A percentile compares a stretch with the other conserved stretches of the same genome.
These are phyloP conservation scores for Babesia gibsoni DNA, from an alignment of 169 alveolate genomes.

Conservation along the genomic window DNA sequence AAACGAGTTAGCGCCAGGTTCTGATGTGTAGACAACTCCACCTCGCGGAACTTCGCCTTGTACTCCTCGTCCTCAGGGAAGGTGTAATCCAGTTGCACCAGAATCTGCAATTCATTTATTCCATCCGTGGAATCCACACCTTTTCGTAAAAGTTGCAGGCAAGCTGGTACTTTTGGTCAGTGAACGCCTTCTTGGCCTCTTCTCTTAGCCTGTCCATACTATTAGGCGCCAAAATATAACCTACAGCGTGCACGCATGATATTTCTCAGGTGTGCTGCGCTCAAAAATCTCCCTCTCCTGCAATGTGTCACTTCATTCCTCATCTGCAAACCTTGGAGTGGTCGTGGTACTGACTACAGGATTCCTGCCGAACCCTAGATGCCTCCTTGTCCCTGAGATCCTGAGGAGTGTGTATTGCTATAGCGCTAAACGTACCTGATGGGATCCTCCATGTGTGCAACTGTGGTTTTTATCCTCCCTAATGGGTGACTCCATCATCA, in stretches of 20 bases:
- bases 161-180: slow-evolving; percentile 18
- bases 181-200: slow-evolving; percentile 52
- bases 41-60: slow-evolving; percentile 38
- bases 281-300: slow-evolving; percentile 24
- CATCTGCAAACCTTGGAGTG: slow-evolving; percentile 4
- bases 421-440: not conserved
- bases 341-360: not conserved
- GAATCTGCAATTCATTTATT: not conserved
- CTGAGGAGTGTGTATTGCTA: not conserved
- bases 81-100: slow-evolving; percentile 65
- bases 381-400: not conserved
- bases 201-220: slow-evolving; percentile 13
- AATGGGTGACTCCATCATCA: not conserved
- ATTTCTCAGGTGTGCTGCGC: slow-evolving; percentile 18
- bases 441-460: not conserved
- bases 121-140: slow-evolving; percentile 2
- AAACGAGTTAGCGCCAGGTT: slow-evolving; percentile 47
- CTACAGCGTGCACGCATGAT: slow-evolving; percentile 17
- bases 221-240: not conserved
- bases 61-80: slow-evolving; percentile 53
- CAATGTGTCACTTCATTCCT: not conserved
- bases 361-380: too few relatives aligned
- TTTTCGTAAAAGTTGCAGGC: slow-evolving; percentile 45
- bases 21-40: slow-evolving; percentile 27
- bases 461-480: not conserved